phyloP scores from a whole-genome alignment of 2,329 filamentous ascomycete species.

The Trichophyton mentagrophytes region DNA sequence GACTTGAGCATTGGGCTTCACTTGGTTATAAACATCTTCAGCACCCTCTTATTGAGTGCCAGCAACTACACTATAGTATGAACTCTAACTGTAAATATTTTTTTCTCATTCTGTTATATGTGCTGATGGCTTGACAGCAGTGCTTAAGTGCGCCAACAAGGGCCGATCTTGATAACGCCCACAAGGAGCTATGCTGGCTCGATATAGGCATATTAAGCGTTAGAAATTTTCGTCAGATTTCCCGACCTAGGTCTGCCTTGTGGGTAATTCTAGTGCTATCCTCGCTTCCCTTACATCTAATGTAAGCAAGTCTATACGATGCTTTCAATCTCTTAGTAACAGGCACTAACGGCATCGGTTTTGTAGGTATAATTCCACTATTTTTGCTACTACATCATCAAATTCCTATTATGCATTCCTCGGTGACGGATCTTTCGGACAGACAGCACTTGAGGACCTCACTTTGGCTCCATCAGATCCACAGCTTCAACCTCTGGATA shows the following conservation, averaged over 20 bases:
- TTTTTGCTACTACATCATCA: neutral
- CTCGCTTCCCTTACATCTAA: neutral
- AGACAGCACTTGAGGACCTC: neutral
- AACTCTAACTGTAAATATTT: constrained; percentile 12
- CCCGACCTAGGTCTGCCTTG: neutral
- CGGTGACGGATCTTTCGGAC: neutral
- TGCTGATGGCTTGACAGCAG: neutral
- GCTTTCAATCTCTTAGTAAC: neutral
- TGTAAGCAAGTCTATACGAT: neutral
- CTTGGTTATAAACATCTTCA: constrained; percentile 25
- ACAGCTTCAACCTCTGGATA: neutral
- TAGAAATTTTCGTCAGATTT: constrained; percentile 15
- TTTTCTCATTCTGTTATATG: neutral
- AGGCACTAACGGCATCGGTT: neutral
- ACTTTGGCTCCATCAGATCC: neutral
- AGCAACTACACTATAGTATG: constrained; percentile 29
- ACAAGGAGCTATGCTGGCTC: constrained; percentile 20
- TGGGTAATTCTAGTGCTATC: neutral
- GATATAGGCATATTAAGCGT: constrained; percentile 21
- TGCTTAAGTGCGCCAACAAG: neutral
- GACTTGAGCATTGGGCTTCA: constrained; percentile 14
- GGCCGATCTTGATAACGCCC: constrained; percentile 21
- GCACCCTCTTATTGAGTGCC: constrained; percentile 21
- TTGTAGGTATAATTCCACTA: neutral
- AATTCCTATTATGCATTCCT: neutral